Base-by-base conservation (phyloP, 2,329 filamentous ascomycete species). In the Volutella citrinella region DNA sequence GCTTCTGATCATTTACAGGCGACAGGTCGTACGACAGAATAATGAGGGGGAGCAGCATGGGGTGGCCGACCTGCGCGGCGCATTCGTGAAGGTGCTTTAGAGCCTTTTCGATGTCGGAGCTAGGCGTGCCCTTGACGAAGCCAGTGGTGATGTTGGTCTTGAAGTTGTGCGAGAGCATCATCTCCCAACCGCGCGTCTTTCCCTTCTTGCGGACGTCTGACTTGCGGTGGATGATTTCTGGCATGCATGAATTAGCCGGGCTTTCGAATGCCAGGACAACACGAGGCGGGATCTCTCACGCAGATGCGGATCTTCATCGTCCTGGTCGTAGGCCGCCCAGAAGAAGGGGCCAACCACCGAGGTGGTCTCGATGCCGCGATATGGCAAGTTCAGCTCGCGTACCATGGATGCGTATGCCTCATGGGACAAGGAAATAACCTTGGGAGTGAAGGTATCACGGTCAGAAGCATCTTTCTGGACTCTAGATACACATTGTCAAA, bases 121-220 rank as follows among this genome's bases (percentile, higher is more conserved):
- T 73, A 19, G 69, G 57, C 3, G 78, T 82, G 38, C 78, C 77
- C 61, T 82, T 82, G 50, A 75, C 67, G 54, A 69, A 82, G 34
- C 78, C 78, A 3, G 72, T 75, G 2, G 78, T 82, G 43, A 80
- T 68, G 44, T 63, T 61, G 4, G 69, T 72, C 10, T 57, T 62
- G 57, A 80, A 72, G 28, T 66, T 69, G 56, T 82, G 66, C 4
- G 75, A 78, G 22, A 82, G 68, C 65, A 78, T 78, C 35, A 80
- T 65, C 59, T 82, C 78, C 76, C 76, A 82, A 27, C 78, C 78
- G 35, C 78, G 72, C 12, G 78, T 82, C 50, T 67, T 69, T 42
- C 76, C 77, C 60, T 76, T 80, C 54, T 82, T 82, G 31, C 75
- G 73, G 20, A 82, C 78, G 49, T 82, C 78, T n/a, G 74, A 79